Evolutionary conservation across 768 basidiomycete genomes (phyloP).

Genomic region (Mycena floridula): DNA sequence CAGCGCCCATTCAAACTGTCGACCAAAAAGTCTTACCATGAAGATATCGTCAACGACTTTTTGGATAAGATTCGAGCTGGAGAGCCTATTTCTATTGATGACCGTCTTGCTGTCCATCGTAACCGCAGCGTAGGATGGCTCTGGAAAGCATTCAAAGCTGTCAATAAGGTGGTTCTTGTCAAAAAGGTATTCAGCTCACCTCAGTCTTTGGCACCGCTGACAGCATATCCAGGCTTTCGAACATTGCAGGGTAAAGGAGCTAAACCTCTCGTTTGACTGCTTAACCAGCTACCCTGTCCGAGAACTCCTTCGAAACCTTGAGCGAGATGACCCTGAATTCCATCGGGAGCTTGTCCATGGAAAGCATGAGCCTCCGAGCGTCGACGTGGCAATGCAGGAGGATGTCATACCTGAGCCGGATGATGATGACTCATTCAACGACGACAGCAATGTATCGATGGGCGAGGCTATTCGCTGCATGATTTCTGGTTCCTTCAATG

Average conservation of each 20-base stretch:
- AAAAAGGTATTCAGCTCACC: conserved; percentile 18
- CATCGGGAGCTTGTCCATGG: conserved; percentile 8
- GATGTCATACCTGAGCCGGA: neutral
- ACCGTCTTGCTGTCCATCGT: conserved; percentile 12
- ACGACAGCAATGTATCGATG: neutral
- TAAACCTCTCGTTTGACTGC: conserved; percentile 20
- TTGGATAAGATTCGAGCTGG: conserved; percentile 17
- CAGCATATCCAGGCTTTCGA: conserved; percentile 18
- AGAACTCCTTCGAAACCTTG: conserved; percentile 8
- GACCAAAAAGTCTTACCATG: conserved; percentile 23
- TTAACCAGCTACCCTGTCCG: conserved; percentile 15
- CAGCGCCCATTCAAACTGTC: conserved; percentile 31
- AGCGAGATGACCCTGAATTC: conserved; percentile 10
- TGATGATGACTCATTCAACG: neutral
- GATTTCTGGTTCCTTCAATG: neutral
- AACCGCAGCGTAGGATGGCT: conserved; percentile 23
- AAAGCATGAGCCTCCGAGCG: neutral
- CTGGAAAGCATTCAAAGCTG: conserved; percentile 20
- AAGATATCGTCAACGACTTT: conserved; percentile 25
- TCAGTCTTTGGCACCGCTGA: neutral
- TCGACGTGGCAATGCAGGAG: neutral
- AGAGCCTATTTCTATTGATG: conserved; percentile 14
- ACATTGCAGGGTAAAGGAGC: conserved; percentile 13
- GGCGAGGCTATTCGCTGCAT: neutral
- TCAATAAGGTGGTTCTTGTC: conserved; percentile 22